These are phyloP conservation scores for Microcos paniculata DNA, from an alignment of 345 rosid genomes.

Conservation along the genomic window DNA sequence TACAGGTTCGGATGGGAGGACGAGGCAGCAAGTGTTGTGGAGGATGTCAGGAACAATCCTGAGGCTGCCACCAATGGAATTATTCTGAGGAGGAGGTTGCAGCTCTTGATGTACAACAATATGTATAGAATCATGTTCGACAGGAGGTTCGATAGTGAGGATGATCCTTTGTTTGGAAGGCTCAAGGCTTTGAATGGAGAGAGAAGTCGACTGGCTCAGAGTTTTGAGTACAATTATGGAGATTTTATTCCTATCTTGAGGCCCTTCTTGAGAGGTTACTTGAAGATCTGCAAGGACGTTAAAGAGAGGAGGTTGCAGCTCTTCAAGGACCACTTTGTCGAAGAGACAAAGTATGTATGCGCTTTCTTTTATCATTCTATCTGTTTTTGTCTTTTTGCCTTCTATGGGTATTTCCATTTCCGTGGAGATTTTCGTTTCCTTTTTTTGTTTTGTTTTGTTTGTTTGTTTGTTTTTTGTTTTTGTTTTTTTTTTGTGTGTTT, in stretches of 20 bases:
- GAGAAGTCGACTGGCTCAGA: constrained; percentile 88
- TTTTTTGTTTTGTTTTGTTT: no score
- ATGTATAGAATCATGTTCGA: constrained; percentile 96
- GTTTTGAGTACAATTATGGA: constrained; percentile 94
- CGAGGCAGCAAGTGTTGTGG: constrained; percentile 32
- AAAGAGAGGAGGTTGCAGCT: constrained; percentile 73
- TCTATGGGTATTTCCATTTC: no score
- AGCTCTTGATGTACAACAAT: constrained; percentile 96
- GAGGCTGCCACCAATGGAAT: constrained; percentile 61
- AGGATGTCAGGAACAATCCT: constrained; percentile 72
- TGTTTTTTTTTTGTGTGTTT: background rate
- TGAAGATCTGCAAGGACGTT: constrained; percentile 87
- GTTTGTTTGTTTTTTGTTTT: no score
- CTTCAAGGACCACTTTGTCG: constrained; percentile 91
- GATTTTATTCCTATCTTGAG: constrained; percentile 93
- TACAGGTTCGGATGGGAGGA: constrained; percentile 89
- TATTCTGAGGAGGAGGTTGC: constrained; percentile 71
- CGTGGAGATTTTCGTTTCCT: background rate
- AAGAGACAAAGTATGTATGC: constrained; percentile 75
- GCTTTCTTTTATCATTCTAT: background rate
- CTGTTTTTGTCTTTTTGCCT: background rate
- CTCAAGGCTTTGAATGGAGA: constrained; percentile 95
- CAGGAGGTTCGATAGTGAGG: constrained; percentile 78
- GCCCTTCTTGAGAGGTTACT: constrained; percentile 84
- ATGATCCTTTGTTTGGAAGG: constrained; percentile 68